These are phyloP conservation scores for Penicillium parvum DNA, from an alignment of 495 filamentous ascomycete species.

Conservation along the genomic window DNA sequence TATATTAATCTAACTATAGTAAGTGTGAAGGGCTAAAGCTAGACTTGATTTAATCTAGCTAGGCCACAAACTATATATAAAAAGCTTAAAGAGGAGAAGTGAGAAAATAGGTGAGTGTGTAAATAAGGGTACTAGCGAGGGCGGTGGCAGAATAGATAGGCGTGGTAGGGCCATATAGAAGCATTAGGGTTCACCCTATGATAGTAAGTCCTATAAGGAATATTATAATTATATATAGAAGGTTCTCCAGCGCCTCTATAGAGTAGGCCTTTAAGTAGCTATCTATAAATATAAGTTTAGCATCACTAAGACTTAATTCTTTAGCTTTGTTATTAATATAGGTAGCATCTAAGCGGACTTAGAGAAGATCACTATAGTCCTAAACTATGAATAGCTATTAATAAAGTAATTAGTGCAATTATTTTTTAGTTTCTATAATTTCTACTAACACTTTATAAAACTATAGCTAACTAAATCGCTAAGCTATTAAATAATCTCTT, in stretches of 20 bases:
- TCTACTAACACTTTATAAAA: conserved; percentile 28
- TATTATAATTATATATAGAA: background rate
- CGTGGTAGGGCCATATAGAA: no score
- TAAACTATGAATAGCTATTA: conserved; percentile 7
- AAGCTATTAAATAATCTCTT: conserved; percentile 3
- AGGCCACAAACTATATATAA: no score
- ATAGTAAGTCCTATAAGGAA: background rate
- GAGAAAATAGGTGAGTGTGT: no score
- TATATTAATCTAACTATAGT: background rate
- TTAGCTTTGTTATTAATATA: background rate
- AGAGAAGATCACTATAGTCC: conserved; percentile 17
- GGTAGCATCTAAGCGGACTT: conserved; percentile 20
- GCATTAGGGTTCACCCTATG: no score
- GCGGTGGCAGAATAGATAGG: no score
- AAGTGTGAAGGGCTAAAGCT: no score
- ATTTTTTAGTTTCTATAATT: conserved; percentile 32
- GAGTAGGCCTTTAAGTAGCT: no score
- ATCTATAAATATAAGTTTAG: background rate
- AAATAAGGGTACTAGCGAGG: no score
- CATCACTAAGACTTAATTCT: background rate
- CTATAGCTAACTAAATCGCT: conserved; percentile 17
- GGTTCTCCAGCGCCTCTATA: no score
- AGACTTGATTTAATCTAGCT: no score
- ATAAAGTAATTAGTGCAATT: conserved; percentile 8
- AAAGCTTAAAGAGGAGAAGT: no score